Conservation (phyloP, 2,329 filamentous ascomycete species). For the Blastomyces percursus region DNA sequence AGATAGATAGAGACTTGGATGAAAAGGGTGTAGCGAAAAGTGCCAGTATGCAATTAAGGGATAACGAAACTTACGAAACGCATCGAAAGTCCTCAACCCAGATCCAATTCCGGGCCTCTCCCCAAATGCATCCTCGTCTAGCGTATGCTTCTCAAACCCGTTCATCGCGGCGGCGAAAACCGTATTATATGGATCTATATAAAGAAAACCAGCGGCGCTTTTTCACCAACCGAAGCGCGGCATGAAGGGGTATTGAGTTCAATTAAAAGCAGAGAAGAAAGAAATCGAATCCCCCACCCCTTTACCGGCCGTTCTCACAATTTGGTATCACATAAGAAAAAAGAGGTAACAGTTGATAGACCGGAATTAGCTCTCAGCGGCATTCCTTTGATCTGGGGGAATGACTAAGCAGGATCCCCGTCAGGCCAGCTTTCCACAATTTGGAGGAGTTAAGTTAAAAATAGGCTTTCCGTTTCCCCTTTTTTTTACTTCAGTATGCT, state of each 20-base stretch:
- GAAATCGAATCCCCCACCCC: not conserved
- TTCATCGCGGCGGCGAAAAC: slow-evolving; percentile 52
- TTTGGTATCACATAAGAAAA: not conserved
- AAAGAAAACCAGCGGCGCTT: not conserved
- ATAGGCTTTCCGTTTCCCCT: not conserved
- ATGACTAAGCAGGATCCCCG: not conserved
- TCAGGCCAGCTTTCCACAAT: slow-evolving; percentile 1
- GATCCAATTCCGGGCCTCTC: slow-evolving; percentile 50
- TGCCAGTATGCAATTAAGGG: not conserved
- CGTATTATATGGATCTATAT: not conserved
- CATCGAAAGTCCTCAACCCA: slow-evolving; percentile 75
- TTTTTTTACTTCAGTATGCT: not conserved
- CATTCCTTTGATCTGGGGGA: not conserved
- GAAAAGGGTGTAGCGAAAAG: not conserved
- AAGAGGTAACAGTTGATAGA: not conserved
- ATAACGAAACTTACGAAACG: slow-evolving; percentile 64
- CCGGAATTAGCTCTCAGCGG: not conserved
- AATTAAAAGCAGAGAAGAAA: not conserved
- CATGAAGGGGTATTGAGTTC: not conserved
- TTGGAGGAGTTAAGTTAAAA: not conserved
- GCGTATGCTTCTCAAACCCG: slow-evolving; percentile 58
- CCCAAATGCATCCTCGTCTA: slow-evolving; percentile 71
- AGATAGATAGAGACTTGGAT: not conserved
- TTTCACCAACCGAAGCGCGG: not conserved
- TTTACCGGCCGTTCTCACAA: not conserved